Base-by-base conservation (phyloP, 495 filamentous ascomycete species). In the Amphirosellinia nigrospora region DNA sequence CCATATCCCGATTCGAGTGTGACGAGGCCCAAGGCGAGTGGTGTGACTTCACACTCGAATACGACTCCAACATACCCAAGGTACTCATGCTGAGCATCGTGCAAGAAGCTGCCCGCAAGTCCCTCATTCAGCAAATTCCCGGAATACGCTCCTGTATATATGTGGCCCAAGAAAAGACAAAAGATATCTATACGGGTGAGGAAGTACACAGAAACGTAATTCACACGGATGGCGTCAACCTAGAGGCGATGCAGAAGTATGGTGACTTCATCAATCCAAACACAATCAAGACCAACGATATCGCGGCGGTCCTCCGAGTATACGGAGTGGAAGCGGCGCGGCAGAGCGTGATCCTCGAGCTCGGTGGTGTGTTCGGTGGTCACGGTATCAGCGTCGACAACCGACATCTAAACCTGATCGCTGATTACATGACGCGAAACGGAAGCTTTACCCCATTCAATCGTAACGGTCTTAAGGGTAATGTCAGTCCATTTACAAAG, bases 271-370 rank as follows among this genome's bases (percentile, higher is more conserved):
- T 98, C 84, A 91, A 98, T 79, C 91, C 94, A 1, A 89, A 98
- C 80, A 87, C 84, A 15, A 88, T 97, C 75, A 90, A 91, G 82
- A 97, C 96, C 63, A 99, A 99, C 83, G 94, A 96, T 71, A 94
- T 98, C 75, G 88, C 89, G 61, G 88, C 93, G 68, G 92, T 97
- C 82, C 87, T 97, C 32, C 82, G 85, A 26, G 85, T 90, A 48
- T 99, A 98, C 82, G 96, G 96, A 74, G 93, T 99, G 23, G 96
- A 99, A 82, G 96, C 96, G 10, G 92, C 91, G 53, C 92, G 96
- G 5, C 88, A 86, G 63, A 91, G 89, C 64, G 97, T 99, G 73
- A 90, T 98, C 63, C 87, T 86, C 46, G 96, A 99, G 83, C 90
- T 98, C 79, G 87, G 89, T 61, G 86, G 86, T 70, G 94, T 98